These are phyloP conservation scores for Blepharisma stoltei DNA, from an alignment of 73 alveolate genomes.

Conservation along the genomic window DNA sequence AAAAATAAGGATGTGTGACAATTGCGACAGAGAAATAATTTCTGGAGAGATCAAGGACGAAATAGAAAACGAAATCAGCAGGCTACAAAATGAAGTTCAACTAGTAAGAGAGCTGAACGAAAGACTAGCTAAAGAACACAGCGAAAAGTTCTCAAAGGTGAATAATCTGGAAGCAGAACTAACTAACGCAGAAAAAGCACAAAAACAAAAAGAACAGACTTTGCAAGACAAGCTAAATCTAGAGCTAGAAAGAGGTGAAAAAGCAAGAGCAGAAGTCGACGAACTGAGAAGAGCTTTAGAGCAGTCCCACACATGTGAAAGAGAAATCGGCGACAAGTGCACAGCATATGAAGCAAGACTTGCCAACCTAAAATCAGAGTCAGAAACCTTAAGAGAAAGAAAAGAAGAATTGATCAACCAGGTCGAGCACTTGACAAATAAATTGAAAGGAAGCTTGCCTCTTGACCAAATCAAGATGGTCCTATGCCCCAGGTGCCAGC, in stretches of 20 bases:
- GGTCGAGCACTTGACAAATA: constrained; percentile 11
- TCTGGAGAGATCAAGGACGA: constrained; percentile 1
- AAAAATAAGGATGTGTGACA: constrained; percentile 20
- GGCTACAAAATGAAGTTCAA: constrained; percentile 11
- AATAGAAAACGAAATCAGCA: neutral
- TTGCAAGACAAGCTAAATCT: constrained; percentile 15
- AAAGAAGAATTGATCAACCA: neutral
- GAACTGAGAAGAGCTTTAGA: neutral
- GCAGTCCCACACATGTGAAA: constrained; percentile 7
- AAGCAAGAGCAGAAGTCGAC: constrained; percentile 3
- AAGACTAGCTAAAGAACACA: constrained; percentile 13
- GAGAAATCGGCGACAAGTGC: constrained; percentile 18
- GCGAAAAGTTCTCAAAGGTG: constrained; percentile 11
- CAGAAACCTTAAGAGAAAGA: constrained; percentile 16
- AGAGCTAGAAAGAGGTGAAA: neutral
- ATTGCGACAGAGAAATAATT: constrained; percentile 10
- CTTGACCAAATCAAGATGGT: constrained; percentile 2
- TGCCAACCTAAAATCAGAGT: neutral
- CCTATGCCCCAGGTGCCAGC: neutral
- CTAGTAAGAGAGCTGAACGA: neutral
- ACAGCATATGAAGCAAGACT: neutral
- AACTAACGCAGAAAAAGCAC: constrained; percentile 7
- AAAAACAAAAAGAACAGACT: constrained; percentile 28
- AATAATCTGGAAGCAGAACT: neutral
- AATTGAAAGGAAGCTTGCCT: constrained; percentile 22